Evolutionary conservation across 805 yeast genomes (phyloP), one percentile per base, ranked within the genome.

Genomic region (Osmozyma mogii): DNA sequence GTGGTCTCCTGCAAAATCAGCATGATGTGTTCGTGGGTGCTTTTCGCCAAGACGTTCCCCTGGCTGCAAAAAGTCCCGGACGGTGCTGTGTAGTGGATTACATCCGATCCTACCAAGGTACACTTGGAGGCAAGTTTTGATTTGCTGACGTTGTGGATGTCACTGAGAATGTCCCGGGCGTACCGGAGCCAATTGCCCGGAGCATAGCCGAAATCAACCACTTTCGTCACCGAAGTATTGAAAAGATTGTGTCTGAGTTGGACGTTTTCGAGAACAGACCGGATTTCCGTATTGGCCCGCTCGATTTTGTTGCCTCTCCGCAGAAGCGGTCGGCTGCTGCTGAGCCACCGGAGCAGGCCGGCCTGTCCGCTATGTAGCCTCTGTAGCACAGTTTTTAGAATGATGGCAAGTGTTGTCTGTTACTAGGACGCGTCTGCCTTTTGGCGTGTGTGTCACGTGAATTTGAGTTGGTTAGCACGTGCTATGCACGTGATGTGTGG

Each of bases 1-100:
- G n/a, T 10, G 17, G 12, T 20, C 30, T 33, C 45, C 37, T n/a
- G 45, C 52, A 81, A 80, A 44, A 68, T 71, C 2, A 64, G 57
- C 24, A 71, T 51, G 7, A 84, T 72, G 12, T 62, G 47, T 4
- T 57, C 56, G 32, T 83, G 92, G 0, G 94, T 82, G 30, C 40
- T 37, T 21, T 41, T 49, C 4, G 61, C 48, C 13, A 61, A 47
- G 4, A 89, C 80, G 47, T 88, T 84, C 1, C 95, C 97, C 49
- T 92, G 97, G 30, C 88, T 67, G 0, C 88, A 59, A 6, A 80
- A 70, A 0, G 80, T 84, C 1, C 96, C 96, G 3, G 49, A 45
- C 0, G 96, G 95, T 0, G 96, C 96, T 11, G 69, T 65, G 30
- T 78, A 72, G 6, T 84, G 80, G 13, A 89, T 62, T 19, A 92